A percentile compares a stretch with the other conserved stretches of the same genome.
Evolutionary conservation across 805 yeast genomes (phyloP).

Genomic region (Metschnikowia chrysomelidarum): DNA sequence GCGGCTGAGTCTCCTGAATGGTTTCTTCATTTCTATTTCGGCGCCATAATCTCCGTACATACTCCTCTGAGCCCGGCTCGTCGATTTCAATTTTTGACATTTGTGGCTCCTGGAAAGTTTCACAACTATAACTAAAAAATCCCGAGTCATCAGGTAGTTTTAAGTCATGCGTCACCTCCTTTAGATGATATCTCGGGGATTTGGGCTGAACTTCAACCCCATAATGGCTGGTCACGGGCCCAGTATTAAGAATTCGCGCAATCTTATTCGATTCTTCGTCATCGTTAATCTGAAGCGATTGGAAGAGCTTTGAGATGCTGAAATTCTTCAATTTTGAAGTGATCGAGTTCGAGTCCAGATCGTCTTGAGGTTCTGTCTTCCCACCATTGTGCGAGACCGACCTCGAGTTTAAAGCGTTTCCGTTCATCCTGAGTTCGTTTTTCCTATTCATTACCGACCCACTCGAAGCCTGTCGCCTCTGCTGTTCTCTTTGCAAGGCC

Average conservation of each 20-base stretch:
- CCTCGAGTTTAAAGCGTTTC: conserved; percentile 27
- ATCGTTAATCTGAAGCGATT: conserved; percentile 38
- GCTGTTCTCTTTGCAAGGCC: conserved; percentile 11
- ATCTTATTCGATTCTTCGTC: conserved; percentile 40
- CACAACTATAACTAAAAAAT: conserved; percentile 75
- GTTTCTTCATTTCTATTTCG: conserved; percentile 84
- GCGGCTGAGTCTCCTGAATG: conserved; percentile 85
- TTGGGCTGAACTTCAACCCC: conserved; percentile 51
- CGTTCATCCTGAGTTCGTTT: conserved; percentile 29
- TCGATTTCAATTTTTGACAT: conserved; percentile 81
- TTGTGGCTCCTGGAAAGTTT: conserved; percentile 95
- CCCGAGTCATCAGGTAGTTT: conserved; percentile 56
- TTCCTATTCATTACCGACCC: conserved; percentile 22
- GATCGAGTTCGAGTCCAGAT: conserved; percentile 31
- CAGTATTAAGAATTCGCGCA: conserved; percentile 35
- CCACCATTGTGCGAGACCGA: conserved; percentile 26
- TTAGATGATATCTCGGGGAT: conserved; percentile 51
- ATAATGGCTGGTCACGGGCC: conserved; percentile 36
- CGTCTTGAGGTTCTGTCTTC: conserved; percentile 27
- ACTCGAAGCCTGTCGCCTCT: conserved; percentile 23
- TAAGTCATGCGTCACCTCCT: conserved; percentile 37
- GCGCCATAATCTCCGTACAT: conserved; percentile 81
- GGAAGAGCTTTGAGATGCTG: conserved; percentile 35
- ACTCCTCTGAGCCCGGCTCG: conserved; percentile 89
- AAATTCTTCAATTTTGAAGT: conserved; percentile 33